Percentiles rank a stretch among this genome's conserved stretches.
Evolutionary conservation across 306 rosid genomes (phyloP).

Genomic region (Rubus parviflorus): DNA sequence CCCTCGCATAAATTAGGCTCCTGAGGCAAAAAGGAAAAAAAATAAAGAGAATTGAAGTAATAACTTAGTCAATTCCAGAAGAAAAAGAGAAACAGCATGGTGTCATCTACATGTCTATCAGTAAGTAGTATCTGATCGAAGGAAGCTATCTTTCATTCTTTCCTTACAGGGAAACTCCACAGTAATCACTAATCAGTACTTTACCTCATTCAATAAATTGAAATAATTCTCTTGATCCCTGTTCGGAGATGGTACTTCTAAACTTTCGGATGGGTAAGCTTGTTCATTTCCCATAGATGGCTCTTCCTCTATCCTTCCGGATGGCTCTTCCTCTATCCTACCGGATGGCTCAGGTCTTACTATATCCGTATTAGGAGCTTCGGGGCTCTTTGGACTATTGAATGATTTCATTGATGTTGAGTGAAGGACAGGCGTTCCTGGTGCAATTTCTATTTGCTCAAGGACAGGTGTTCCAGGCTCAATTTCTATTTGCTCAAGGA

Average conservation of each 20-base stretch:
- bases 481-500: background rate
- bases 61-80: conserved; percentile 2
- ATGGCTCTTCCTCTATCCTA: conserved; percentile 8
- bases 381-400: conserved; percentile 40
- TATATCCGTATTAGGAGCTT: conserved; percentile 27
- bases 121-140: background rate
- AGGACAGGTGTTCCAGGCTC: background rate
- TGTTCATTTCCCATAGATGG: conserved; percentile 16
- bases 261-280: conserved; percentile 28
- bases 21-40: conserved; percentile 29
- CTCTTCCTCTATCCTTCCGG: conserved; percentile 13
- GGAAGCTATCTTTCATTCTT: background rate
- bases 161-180: conserved; percentile 5
- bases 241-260: conserved; percentile 17
- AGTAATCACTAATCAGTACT: conserved; percentile 21
- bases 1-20: conserved; percentile 40
- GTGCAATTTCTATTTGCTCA: conserved; percentile 38
- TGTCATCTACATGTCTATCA: background rate
- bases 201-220: conserved; percentile 52
- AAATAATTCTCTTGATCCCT: conserved; percentile 37
- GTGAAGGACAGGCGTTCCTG: conserved; percentile 53
- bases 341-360: conserved; percentile 32
- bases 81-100: conserved; percentile 1
- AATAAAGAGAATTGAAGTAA: background rate
- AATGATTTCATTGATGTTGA: conserved; percentile 34